Base-by-base conservation (phyloP, 2,329 filamentous ascomycete genomes). In the Aspergillus fischeri region DNA sequence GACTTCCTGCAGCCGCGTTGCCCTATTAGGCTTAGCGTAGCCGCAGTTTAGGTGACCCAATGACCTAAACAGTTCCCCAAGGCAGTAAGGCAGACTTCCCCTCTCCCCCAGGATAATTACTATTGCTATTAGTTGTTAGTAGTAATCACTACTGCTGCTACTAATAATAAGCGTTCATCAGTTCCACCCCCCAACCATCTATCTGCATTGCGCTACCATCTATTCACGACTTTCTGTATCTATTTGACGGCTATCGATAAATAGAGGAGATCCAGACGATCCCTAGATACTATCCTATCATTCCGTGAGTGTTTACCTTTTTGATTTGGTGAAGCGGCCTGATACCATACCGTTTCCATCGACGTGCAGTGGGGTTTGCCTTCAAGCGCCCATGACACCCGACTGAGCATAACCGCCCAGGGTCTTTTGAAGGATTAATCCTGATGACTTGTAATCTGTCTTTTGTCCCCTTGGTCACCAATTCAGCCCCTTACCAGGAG, bases 131-230 rank as follows among this genome's bases (percentile, higher is more conserved):
- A 27, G 44, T 47, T 24, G 44, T 47, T 44, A 44, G 41, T 44
- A 44, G 21, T 44, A 21, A 21, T 44, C 41, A 44, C 41, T 44
- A 21, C 51, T 14, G 27, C 53, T 60, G 32, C 54, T 57, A 17
- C 54, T 61, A 59, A 59, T 61, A 59, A 61, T 61, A 61, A 61
- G 54, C 48, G 29, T 49, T 50, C 51, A 53, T 61, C 52, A 38
- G 51, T 59, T 50, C 54, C 59, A 52, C 54, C 48, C 54, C 48
- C 52, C 42, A 49, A 27, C 54, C 52, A 21, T 32, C 44, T 44
- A n/a, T 45, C 42, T 14, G 24, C 24, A 47, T 47, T 47, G 21
- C 21, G 24, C 44, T 47, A 24, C 21, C 44, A 47, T 47, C 44
- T 47, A 7, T 25, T 47, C n/a, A 47, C 11, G 21, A 1, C 10